These are phyloP conservation scores for Polyplosphaeria fusca DNA, from an alignment of 495 filamentous ascomycete genomes.

Conservation along the genomic window DNA sequence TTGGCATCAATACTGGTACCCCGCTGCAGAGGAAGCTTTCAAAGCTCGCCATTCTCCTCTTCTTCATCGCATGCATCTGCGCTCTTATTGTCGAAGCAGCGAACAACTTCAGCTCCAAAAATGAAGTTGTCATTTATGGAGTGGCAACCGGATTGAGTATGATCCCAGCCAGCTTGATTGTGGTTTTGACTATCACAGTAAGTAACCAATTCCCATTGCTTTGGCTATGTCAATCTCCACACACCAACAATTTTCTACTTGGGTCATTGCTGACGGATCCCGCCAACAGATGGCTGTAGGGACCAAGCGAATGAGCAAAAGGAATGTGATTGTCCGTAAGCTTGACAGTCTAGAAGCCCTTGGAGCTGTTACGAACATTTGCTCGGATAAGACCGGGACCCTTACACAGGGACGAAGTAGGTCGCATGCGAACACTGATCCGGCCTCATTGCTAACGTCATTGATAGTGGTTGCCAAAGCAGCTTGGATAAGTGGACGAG, in stretches of 20 bases:
- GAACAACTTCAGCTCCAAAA: conserved; percentile 56
- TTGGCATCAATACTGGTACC: conserved; percentile 49
- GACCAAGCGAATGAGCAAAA: conserved; percentile 66
- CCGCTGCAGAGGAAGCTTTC: conserved; percentile 68
- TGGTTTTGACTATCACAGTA: conserved; percentile 70
- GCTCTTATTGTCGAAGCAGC: conserved; percentile 66
- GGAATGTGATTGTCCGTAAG: conserved; percentile 68
- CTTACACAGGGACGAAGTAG: conserved; percentile 65
- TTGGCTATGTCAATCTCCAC: too few species aligned
- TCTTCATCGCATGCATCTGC: conserved; percentile 63
- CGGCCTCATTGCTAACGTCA: too few species aligned
- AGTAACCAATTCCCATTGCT: too few species aligned
- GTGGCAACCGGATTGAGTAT: conserved; percentile 46
- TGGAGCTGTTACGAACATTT: conserved; percentile 48
- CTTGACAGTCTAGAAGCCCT: conserved; percentile 61
- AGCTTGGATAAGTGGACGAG: conserved; percentile 47
- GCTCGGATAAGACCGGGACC: conserved; percentile 67
- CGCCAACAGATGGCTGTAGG: conserved; percentile 74
- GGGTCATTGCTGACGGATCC: too few species aligned
- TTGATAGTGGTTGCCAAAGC: conserved; percentile 53
- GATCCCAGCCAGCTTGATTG: conserved; percentile 71
- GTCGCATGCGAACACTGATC: too few species aligned
- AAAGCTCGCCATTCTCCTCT: conserved; percentile 65
- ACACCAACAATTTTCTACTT: too few species aligned
- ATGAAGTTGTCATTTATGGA: conserved; percentile 66